phyloP scores from a whole-genome alignment of 495 filamentous ascomycete genomes.

The Chaetomium tenue region DNA sequence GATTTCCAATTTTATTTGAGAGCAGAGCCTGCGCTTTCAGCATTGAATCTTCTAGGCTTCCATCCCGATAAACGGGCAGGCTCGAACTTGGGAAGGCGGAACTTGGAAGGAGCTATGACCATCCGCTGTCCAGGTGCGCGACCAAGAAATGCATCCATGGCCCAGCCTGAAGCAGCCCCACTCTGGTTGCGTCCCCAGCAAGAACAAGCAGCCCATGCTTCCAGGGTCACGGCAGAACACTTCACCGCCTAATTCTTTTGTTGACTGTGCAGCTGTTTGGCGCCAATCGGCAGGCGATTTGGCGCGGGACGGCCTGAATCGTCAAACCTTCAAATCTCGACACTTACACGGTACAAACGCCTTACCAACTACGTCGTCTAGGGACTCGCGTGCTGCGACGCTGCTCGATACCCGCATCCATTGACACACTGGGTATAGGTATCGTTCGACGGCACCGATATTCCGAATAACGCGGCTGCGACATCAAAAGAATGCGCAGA shows the following conservation, averaged over 20 bases:
- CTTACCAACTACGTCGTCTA: background rate
- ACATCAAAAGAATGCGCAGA: conserved; percentile 26
- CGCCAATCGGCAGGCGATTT: conserved; percentile 28
- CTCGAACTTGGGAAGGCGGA: background rate
- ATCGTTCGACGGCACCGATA: background rate
- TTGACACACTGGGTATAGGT: background rate
- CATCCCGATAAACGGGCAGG: conserved; percentile 7
- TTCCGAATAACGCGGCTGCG: conserved; percentile 9
- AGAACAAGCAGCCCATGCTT: no score
- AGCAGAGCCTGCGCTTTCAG: background rate
- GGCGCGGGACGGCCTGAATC: conserved; percentile 31
- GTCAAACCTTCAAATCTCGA: background rate
- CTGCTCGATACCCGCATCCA: background rate
- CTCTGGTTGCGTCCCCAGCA: no score
- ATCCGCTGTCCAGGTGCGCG: background rate
- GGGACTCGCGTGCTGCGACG: background rate
- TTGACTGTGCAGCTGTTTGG: conserved; percentile 29
- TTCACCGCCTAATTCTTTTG: conserved; percentile 38
- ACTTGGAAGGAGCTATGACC: conserved; percentile 21
- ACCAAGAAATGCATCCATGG: background rate
- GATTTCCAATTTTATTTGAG: background rate
- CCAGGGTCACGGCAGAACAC: conserved; percentile 30
- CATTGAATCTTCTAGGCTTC: background rate
- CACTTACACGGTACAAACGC: background rate
- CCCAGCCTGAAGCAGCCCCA: no score